Conservation (phyloP, 495 filamentous ascomycete genomes). For the Hypoxylon rickii region DNA sequence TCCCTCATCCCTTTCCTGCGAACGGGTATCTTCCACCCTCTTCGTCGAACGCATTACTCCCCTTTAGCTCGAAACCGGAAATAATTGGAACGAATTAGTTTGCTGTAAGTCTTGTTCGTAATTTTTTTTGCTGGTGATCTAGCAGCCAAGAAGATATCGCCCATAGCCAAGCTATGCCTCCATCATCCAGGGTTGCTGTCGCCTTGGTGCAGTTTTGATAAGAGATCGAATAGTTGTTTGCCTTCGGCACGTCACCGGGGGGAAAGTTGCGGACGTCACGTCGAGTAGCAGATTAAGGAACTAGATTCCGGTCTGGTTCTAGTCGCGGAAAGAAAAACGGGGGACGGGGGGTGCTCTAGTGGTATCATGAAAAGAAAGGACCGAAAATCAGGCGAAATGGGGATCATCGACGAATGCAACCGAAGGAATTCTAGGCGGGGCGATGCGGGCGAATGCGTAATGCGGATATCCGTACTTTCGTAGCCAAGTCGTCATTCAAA, state of each 20-base stretch:
- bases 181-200: conserved; percentile 15
- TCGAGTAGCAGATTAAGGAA: conserved; percentile 17
- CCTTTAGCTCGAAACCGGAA: conserved; percentile 24
- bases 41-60: conserved; percentile 28
- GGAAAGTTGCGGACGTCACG: conserved; percentile 2
- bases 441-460: conserved; percentile 17
- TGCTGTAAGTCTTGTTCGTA: conserved; percentile 10
- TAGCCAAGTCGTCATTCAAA: conserved; percentile 27
- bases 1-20: conserved; percentile 6
- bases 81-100: conserved; percentile 19
- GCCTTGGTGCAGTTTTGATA: conserved; percentile 20
- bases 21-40: conserved; percentile 28
- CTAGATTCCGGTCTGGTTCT: conserved; percentile 24
- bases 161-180: conserved; percentile 16
- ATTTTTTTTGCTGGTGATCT: conserved; percentile 7
- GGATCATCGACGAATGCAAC: conserved; percentile 5
- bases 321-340: conserved; percentile 26
- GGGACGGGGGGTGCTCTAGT: conserved; percentile 34
- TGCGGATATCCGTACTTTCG: conserved; percentile 12
- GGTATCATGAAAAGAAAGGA: conserved; percentile 40
- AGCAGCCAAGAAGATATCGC: conserved; percentile 28
- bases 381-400: conserved; percentile 25
- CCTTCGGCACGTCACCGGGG: conserved; percentile 6
- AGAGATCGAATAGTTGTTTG: conserved; percentile 9
- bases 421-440: conserved; percentile 2